These are phyloP conservation scores for Scenedesmus sp. DNA, from an alignment of 163 green algal species.

Conservation along the genomic window DNA sequence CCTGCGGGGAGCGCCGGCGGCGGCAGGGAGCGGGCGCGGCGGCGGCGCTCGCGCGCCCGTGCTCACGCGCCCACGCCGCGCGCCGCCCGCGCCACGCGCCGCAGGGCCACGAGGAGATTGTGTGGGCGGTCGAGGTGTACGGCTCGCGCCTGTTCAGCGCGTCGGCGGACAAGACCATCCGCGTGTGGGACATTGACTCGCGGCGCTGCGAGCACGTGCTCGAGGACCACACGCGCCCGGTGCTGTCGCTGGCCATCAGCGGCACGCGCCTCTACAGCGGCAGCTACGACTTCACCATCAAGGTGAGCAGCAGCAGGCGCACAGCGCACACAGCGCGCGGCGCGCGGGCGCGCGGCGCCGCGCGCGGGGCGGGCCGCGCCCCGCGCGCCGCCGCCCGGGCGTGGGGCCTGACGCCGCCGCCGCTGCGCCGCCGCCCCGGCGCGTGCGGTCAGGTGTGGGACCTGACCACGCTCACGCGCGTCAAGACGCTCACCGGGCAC, in stretches of 20 bases:
- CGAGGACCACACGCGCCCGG: constrained; percentile 91
- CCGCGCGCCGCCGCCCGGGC: no score
- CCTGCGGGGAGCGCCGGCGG: no score
- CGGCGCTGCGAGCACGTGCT: constrained; percentile 89
- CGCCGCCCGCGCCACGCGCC: background rate
- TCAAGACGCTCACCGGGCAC: constrained; percentile 83
- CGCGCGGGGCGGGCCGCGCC: background rate
- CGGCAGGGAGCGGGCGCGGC: no score
- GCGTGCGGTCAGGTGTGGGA: constrained; percentile 78
- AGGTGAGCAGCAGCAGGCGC: constrained; percentile 57
- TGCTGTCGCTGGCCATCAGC: constrained; percentile 89
- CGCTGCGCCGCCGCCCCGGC: no score
- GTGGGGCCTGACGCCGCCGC: no score
- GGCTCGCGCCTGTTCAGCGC: constrained; percentile 85
- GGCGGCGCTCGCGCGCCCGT: no score
- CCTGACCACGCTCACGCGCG: constrained; percentile 72
- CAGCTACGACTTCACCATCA: constrained; percentile 95
- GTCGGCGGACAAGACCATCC: constrained; percentile 93
- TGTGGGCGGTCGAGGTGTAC: constrained; percentile 92
- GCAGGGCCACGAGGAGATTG: constrained; percentile 94
- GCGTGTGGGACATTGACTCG: constrained; percentile 90
- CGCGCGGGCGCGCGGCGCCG: no score
- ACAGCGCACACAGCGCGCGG: no score
- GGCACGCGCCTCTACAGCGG: constrained; percentile 86
- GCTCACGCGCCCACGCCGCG: background rate